Percentiles rank a stretch among this genome's conserved stretches.
These are phyloP conservation scores for Takashimella tepidaria DNA, from an alignment of 1,284 basidiomycete species.

Conservation along the genomic window DNA sequence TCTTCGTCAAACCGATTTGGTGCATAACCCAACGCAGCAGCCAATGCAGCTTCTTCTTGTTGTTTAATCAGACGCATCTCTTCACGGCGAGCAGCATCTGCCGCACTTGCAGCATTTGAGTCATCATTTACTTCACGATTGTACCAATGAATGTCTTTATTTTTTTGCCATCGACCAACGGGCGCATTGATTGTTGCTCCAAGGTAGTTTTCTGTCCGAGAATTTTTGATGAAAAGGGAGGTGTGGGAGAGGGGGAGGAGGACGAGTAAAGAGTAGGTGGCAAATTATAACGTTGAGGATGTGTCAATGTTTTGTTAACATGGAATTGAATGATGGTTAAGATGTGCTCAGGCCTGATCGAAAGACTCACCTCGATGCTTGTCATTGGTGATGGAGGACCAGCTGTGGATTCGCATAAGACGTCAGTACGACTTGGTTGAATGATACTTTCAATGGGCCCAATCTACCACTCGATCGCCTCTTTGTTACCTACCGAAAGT, in stretches of 20 bases:
- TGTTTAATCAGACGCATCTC: slow-evolving; percentile 78
- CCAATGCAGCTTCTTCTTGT: slow-evolving; percentile 76
- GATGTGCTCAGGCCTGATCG: not conserved
- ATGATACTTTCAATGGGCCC: too few species aligned
- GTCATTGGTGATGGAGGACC: slow-evolving; percentile 81
- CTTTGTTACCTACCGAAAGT: slow-evolving; percentile 53
- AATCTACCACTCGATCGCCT: too few species aligned
- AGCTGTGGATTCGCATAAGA: slow-evolving; percentile 62
- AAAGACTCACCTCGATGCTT: slow-evolving; percentile 71
- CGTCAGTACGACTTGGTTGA: slow-evolving; percentile 2
- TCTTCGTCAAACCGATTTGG: slow-evolving; percentile 22
- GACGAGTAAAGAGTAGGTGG: not conserved
- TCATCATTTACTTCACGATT: slow-evolving; percentile 58
- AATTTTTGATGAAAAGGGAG: not conserved
- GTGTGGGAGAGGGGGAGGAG: not conserved
- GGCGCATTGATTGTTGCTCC: slow-evolving; percentile 89
- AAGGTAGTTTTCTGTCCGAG: slow-evolving; percentile 65
- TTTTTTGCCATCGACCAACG: slow-evolving; percentile 89
- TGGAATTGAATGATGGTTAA: too few species aligned
- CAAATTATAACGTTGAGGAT: too few species aligned
- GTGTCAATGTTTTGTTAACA: too few species aligned
- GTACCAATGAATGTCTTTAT: slow-evolving; percentile 93
- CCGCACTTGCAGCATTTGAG: slow-evolving; percentile 43
- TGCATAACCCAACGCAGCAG: slow-evolving; percentile 63
- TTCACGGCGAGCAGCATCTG: slow-evolving; percentile 36